phyloP scores from a whole-genome alignment of 108 stramenopile genomes.

The Conticribra guillardii region DNA sequence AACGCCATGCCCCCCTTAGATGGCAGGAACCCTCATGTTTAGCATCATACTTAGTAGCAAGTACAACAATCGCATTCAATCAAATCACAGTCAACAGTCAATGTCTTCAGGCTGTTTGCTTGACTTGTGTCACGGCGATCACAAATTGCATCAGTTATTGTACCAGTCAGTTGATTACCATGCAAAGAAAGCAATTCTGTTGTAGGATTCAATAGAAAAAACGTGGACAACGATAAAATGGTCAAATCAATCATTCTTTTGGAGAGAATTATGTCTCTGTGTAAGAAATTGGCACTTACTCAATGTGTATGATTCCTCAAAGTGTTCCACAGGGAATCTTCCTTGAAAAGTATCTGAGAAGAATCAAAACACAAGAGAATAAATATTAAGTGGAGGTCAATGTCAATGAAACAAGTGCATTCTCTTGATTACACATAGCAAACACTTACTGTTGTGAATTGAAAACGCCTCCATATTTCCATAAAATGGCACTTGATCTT shows the following conservation, averaged over 20 bases:
- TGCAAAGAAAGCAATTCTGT: conserved; percentile 26
- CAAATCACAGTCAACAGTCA: conserved; percentile 27
- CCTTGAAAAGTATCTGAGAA: conserved; percentile 30
- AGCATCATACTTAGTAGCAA: conserved; percentile 12
- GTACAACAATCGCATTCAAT: conserved; percentile 30
- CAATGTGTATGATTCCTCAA: conserved; percentile 19
- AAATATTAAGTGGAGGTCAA: no score
- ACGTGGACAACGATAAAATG: background rate
- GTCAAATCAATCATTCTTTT: background rate
- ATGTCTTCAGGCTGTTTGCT: conserved; percentile 7
- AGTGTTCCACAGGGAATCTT: conserved; percentile 33
- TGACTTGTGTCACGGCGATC: conserved; percentile 19
- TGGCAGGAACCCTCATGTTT: no score
- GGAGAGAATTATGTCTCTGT: background rate
- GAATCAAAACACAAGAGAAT: no score
- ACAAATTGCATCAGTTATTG: conserved; percentile 25
- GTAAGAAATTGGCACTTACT: conserved; percentile 8
- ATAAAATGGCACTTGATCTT: conserved; percentile 18
- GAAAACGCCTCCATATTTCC: conserved; percentile 17
- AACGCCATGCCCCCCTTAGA: no score
- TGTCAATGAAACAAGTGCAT: no score
- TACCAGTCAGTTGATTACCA: conserved; percentile 21
- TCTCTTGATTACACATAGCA: no score
- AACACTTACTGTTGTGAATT: conserved; percentile 22
- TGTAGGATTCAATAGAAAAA: background rate